Evolutionary conservation across 345 rosid species (phyloP), one percentile per base, ranked within the genome.

Genomic region (Rubroshorea leprosula): DNA sequence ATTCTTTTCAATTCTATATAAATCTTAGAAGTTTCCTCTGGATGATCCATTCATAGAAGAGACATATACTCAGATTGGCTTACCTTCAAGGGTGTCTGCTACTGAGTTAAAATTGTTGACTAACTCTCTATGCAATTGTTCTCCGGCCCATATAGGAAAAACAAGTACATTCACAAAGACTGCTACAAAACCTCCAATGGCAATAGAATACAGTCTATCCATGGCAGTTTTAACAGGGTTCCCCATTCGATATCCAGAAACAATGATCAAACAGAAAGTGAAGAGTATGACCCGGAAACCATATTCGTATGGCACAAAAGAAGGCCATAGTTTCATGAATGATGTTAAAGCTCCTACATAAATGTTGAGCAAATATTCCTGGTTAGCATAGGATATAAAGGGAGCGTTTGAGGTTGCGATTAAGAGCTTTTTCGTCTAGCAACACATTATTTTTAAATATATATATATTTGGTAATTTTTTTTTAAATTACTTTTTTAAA

Each of bases 21-120:
- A n/a, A n/a, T n/a, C n/a, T n/a, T n/a, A n/a, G n/a, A n/a, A n/a
- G n/a, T n/a, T n/a, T n/a, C n/a, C n/a, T n/a, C n/a, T n/a, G n/a
- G n/a, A n/a, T n/a, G n/a, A n/a, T n/a, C n/a, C n/a, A n/a, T n/a
- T n/a, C n/a, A n/a, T n/a, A n/a, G 2, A 38, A 43, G 16, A 25
- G 41, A 26, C 10, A 43, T 20, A 23, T 23, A 18, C 6, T n/a
- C 25, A 22, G 13, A 26, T 22, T 24, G 44, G 23, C 35, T 61
- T 60, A 80, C 87, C 91, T 80, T 80, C 82, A 59, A 85, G 86
- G 83, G 92, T 41, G n/a, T n/a, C n/a, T n/a, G n/a, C n/a, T n/a
- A n/a, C n/a, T n/a, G n/a, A n/a, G n/a, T n/a, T n/a, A n/a, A n/a
- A n/a, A n/a, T n/a, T n/a, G n/a, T n/a, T n/a, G n/a, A n/a, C n/a